Evolutionary conservation across 2,329 filamentous ascomycete genomes (phyloP).

Genomic region (Onygenales sp.): DNA sequence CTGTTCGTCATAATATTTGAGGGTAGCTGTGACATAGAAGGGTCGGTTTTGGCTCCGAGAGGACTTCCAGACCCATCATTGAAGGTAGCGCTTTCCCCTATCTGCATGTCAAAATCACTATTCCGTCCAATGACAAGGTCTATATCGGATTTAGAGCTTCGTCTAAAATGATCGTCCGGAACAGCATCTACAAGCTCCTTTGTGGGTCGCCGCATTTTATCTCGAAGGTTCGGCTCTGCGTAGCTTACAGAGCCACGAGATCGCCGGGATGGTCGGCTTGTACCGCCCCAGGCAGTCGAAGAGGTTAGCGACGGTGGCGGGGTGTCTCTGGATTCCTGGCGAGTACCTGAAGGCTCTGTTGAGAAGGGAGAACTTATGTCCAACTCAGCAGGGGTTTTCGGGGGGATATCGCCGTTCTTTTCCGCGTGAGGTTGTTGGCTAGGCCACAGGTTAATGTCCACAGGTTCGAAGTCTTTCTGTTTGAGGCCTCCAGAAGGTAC

Average conservation of each 20-base stretch:
- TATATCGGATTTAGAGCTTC: conserved; percentile 35
- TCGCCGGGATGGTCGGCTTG: conserved; percentile 52
- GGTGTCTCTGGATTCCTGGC: conserved; percentile 13
- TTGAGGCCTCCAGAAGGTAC: neutral
- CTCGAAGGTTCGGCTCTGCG: conserved; percentile 68
- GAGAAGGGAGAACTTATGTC: neutral
- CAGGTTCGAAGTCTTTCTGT: neutral
- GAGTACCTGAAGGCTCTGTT: conserved; percentile 2
- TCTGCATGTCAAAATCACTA: neutral
- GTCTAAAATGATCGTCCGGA: conserved; percentile 40
- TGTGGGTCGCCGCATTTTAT: conserved; percentile 74
- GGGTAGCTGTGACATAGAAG: conserved; percentile 11
- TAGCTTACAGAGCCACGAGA: conserved; percentile 64
- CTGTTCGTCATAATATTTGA: conserved; percentile 20
- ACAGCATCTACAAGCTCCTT: conserved; percentile 70
- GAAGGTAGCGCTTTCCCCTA: neutral
- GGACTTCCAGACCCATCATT: conserved; percentile 14
- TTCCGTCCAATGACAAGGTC: conserved; percentile 9
- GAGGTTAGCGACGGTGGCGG: conserved; percentile 16
- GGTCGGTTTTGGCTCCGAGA: conserved; percentile 9
- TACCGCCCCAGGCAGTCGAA: neutral
- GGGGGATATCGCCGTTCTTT: neutral
- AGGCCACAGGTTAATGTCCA: conserved; percentile 18
- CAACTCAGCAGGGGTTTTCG: neutral
- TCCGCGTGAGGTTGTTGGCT: conserved; percentile 8